Conservation (phyloP, 1,284 basidiomycete species). For the Dichomitus squalens region DNA sequence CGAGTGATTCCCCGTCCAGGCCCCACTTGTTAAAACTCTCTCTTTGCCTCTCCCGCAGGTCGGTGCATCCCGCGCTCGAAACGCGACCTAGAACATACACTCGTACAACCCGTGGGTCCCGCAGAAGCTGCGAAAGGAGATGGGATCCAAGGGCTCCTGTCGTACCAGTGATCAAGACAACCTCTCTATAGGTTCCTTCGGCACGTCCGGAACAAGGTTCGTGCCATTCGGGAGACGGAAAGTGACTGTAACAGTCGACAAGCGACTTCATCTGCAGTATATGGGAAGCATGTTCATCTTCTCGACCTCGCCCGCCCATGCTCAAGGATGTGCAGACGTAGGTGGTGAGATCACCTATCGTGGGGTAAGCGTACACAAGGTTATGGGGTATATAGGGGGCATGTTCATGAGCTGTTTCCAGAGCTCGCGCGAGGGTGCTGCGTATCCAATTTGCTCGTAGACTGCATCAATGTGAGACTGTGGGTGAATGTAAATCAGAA, state of each 20-base stretch:
- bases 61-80: slow-evolving; percentile 1
- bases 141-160: slow-evolving; percentile 38
- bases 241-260: too few species aligned
- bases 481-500: too few species aligned
- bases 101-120: slow-evolving; percentile 22
- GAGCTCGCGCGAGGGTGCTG: slow-evolving; percentile 32
- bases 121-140: slow-evolving; percentile 32
- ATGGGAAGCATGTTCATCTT: too few species aligned
- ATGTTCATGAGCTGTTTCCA: slow-evolving; percentile 17
- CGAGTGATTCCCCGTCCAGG: slow-evolving; percentile 15
- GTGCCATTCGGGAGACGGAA: too few species aligned
- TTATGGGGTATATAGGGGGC: slow-evolving; percentile 24
- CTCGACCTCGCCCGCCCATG: too few species aligned
- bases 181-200: slow-evolving; percentile 15
- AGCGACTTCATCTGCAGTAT: too few species aligned
- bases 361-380: slow-evolving; percentile 38
- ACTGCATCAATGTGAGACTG: too few species aligned
- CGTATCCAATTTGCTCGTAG: slow-evolving; percentile 38
- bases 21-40: slow-evolving; percentile 28
- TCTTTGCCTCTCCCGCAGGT: slow-evolving; percentile 29
- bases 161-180: slow-evolving; percentile 39
- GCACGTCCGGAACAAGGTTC: background rate
- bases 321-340: slow-evolving; percentile 26
- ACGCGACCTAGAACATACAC: slow-evolving; percentile 39
- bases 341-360: slow-evolving; percentile 28